A percentile compares a stretch with the other conserved stretches of the same genome.
phyloP scores from a whole-genome alignment of 257 asterid genomes.

The Euphrasia confusa region DNA sequence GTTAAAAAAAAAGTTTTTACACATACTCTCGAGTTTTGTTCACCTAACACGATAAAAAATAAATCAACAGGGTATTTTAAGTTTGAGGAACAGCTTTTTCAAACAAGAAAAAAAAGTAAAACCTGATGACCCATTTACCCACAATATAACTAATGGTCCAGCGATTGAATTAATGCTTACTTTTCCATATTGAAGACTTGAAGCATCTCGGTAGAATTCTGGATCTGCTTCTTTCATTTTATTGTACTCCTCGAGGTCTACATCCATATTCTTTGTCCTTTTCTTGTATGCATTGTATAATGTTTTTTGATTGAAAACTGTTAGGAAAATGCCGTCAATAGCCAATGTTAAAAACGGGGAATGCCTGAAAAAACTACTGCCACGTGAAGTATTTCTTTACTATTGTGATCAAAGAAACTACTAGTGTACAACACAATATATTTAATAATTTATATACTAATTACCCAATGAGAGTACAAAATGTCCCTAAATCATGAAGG shows the following conservation, averaged over 20 bases:
- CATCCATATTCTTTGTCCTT: slow-evolving; percentile 58
- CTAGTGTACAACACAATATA: background rate
- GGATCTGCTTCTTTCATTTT: slow-evolving; percentile 87
- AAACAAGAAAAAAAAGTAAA: background rate
- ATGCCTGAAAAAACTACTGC: background rate
- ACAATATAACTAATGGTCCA: background rate
- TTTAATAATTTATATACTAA: too few relatives aligned
- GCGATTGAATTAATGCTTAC: slow-evolving; percentile 31
- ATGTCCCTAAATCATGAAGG: background rate
- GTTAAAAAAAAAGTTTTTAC: too few relatives aligned
- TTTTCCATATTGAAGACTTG: slow-evolving; percentile 96
- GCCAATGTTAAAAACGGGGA: background rate
- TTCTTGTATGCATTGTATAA: slow-evolving; percentile 83
- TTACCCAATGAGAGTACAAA: too few relatives aligned
- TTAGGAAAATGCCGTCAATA: background rate
- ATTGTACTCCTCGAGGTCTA: slow-evolving; percentile 71
- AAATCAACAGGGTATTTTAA: too few relatives aligned
- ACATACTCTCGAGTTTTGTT: too few relatives aligned
- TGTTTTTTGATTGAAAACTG: slow-evolving; percentile 89
- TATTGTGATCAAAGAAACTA: too few relatives aligned
- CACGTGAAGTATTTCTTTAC: background rate
- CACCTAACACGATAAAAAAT: too few relatives aligned
- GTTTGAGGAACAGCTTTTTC: too few relatives aligned
- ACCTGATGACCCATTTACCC: background rate
- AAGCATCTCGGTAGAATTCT: slow-evolving; percentile 88